Evolutionary conservation across 2,329 filamentous ascomycete species (phyloP), one percentile per base, ranked within the genome.

Genomic region (Penicillium sp.): DNA sequence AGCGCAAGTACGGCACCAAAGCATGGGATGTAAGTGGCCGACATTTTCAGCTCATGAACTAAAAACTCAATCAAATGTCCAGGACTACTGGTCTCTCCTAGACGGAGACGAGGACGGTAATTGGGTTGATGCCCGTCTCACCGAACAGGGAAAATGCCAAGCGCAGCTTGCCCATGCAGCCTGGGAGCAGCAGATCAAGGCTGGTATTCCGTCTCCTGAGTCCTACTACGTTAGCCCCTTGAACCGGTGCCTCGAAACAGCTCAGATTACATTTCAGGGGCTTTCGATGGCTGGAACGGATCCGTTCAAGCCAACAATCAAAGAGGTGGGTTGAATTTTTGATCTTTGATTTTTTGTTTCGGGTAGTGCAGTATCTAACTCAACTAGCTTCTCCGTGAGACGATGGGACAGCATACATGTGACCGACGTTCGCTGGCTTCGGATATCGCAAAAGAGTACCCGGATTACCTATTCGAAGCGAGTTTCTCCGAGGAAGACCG

Each of bases 121-220:
- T 35, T 87, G 84, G 84, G 72, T 77, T 2, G 84, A 87, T 63
- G 82, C 84, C 0, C 78, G 79, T 48, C 74, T 87, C 8, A 86
- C 83, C 0, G 67, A 73, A 0, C 61, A 68, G 1, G 84, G 84
- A 11, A 70, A 78, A 41, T 63, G 70, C 10, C 84, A 87, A 66
- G 84, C 83, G 2, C 47, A 61, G 47, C 64, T 63, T 10, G 72
- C 71, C 59, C 32, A 73, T 65, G 18, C 76, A 72, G 51, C 84
- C 56, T 84, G 83, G 79, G 61, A 68, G 10, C 69, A 67, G 18
- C 74, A 82, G 54, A 72, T 84, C 4, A 60, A 70, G 4, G 55
- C 69, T 4, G 73, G 74, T 5, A 82, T 85, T 60, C 79, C 81
- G 0, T 61, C 76, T 2, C 83, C 84, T 0, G 67, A 84, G 55